Evolutionary conservation across 305 asterid species (phyloP).

Genomic region (Fraxinus albicans): DNA sequence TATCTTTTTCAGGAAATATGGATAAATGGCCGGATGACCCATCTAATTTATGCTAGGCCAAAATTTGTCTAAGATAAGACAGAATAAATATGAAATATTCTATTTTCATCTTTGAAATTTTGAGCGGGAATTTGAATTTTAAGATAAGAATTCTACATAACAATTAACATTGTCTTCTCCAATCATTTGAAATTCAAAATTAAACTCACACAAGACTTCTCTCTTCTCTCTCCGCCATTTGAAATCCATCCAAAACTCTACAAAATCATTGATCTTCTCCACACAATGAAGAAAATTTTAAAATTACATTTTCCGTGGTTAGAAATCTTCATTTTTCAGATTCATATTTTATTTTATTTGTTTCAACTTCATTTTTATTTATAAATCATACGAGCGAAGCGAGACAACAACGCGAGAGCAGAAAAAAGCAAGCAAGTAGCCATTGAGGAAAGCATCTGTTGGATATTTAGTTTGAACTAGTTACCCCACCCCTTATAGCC

Average conservation of each 20-base stretch:
- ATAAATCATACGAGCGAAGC: not conserved
- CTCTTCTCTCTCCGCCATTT: not conserved
- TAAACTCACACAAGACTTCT: not conserved
- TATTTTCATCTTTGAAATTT: not conserved
- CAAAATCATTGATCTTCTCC: not conserved
- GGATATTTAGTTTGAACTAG: not conserved
- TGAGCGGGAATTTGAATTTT: not conserved
- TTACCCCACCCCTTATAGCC: not conserved
- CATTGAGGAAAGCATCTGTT: not conserved
- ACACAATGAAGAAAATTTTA: not conserved
- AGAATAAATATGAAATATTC: not conserved
- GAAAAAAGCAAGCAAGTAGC: not conserved
- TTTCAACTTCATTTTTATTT: not conserved
- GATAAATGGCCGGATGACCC: not conserved
- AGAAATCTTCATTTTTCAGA: not conserved
- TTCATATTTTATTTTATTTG: not conserved
- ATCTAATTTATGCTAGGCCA: not conserved
- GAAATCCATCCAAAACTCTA: not conserved
- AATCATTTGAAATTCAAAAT: not conserved
- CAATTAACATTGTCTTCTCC: not conserved
- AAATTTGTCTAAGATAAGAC: not conserved
- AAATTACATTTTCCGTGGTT: not conserved
- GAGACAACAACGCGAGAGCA: not conserved
- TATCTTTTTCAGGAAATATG: not conserved
- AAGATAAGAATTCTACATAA: not conserved